Evolutionary conservation across 345 rosid species (phyloP), one percentile per base, ranked within the genome.

Genomic region (Odontarrhena argentea): DNA sequence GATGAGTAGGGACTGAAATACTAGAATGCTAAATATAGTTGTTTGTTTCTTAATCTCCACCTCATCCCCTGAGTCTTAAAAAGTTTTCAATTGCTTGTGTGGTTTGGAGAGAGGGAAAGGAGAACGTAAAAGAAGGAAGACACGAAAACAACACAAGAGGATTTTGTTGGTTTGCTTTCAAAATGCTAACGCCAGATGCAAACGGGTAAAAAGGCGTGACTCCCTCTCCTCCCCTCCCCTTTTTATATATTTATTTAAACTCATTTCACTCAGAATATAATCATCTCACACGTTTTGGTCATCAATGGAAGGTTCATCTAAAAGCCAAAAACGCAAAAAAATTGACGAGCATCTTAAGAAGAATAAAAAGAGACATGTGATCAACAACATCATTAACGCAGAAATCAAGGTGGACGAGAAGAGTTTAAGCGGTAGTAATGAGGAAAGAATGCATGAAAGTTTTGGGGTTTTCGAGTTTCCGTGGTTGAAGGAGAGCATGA

Each of bases 381-480:
- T 10, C n/a, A 14, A 63, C 42, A 40, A 52, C 7, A 5, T 6
- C 10, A 40, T 14, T 24, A 26, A 50, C 8, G 30, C n/a, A 9
- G 59, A 43, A 18, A 65, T 41, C 18, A 65, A 57, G 38, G 41
- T 40, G 11, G 40, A 50, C 4, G 53, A 42, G 30, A 71, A 71
- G 49, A 34, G 15, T 28, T 44, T 40, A 11, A 40, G 60, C 49
- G 65, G 11, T 51, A 69, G 25, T 25, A 35, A 9, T 44, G 57
- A 54, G 50, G 30, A 45, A 9, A 51, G 26, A 48, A 56, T 14
- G 65, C 3, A 54, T 37, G 60, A 57, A 49, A 75, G 18, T 26
- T 52, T 68, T 1, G 84, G 86, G 35, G 92, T 83, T 14, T 87
- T 84, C 26, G 92, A 87, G 67, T 84, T 84, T 63, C 92, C 89